Evolutionary conservation across 2,329 filamentous ascomycete species (phyloP), one percentile per base, ranked within the genome.

Genomic region (Chaetomiaceae sp.): DNA sequence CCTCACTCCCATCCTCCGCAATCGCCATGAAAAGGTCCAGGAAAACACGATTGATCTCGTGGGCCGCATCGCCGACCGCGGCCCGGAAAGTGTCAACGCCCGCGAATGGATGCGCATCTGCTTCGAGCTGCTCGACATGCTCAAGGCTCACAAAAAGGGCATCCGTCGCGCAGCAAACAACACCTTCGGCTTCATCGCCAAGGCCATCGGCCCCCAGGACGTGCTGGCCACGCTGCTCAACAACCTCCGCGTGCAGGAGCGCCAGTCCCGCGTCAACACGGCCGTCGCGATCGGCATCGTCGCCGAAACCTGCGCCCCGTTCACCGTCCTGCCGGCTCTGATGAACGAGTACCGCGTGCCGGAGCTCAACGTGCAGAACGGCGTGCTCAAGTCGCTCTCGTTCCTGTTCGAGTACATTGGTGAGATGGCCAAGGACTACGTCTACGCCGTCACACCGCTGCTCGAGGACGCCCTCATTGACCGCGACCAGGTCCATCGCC

Each of bases 91-190:
- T 58, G 94, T 99, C 67, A 96, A 96, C 67, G 91, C 94, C 13
- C 84, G 94, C 65, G 94, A 99, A 72, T 99, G 94, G 94, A 99
- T 99, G 95, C 86, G 94, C 68, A 99, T 99, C 69, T 99, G 94
- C 74, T 99, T 99, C 71, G 94, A 99, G 75, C 78, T 99, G 49
- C 83, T 99, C 27, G 94, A 99, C 73, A 99, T 99, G 94, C 82
- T 99, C 65, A 99, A 99, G 73, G 94, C 94, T 6, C 94, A 99
- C 78, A 99, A 99, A 75, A 99, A 99, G 79, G 95, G 94, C 60
- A 99, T 99, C 62, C 88, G 94, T 60, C 87, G 94, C 70, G 94
- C 94, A 20, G 95, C 94, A 63, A 99, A 99, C 81, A 99, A 99
- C 76, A 99, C 94, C 0, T 99, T 99, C 65, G 94, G 94, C 69